Evolutionary conservation across 441 rosid species (phyloP).

Genomic region (Pelargonium cotyledonis): DNA sequence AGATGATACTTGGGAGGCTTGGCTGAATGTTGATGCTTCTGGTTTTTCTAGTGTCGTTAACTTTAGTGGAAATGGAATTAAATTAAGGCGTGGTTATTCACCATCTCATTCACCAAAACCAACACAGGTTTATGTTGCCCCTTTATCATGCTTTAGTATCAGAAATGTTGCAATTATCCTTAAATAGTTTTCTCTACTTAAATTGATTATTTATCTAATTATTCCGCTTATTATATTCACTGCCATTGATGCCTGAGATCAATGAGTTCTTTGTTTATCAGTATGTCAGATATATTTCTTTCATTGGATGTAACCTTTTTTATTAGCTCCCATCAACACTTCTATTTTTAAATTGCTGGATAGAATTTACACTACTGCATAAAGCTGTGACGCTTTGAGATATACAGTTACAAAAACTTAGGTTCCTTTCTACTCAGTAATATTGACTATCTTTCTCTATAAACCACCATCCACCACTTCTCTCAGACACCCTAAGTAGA

Average conservation of each 20-base stretch:
- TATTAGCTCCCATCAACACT: not conserved
- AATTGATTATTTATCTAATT: conserved; percentile 1
- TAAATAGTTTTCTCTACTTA: too few relatives aligned
- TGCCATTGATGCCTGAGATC: not conserved
- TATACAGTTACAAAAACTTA: too few relatives aligned
- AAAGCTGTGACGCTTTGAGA: not conserved
- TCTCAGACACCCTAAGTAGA: too few relatives aligned
- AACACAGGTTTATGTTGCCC: conserved; percentile 51
- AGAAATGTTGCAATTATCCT: too few relatives aligned
- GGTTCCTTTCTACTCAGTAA: too few relatives aligned
- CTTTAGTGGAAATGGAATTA: conserved; percentile 62
- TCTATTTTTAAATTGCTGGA: not conserved
- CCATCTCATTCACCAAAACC: conserved; percentile 66
- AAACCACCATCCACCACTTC: too few relatives aligned
- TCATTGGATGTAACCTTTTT: not conserved
- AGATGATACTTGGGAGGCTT: conserved; percentile 96
- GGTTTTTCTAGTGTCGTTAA: conserved; percentile 62
- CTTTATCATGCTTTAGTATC: conserved; percentile 8
- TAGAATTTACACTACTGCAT: not conserved
- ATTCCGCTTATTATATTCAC: too few relatives aligned
- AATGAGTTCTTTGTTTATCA: not conserved
- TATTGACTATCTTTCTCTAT: too few relatives aligned
- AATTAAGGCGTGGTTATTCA: conserved; percentile 91
- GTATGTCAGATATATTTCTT: not conserved
- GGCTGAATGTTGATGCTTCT: conserved; percentile 80